Percentiles rank a stretch among this genome's conserved stretches.
Conservation (phyloP, 495 filamentous ascomycete species). For the Monascus purpureus region DNA sequence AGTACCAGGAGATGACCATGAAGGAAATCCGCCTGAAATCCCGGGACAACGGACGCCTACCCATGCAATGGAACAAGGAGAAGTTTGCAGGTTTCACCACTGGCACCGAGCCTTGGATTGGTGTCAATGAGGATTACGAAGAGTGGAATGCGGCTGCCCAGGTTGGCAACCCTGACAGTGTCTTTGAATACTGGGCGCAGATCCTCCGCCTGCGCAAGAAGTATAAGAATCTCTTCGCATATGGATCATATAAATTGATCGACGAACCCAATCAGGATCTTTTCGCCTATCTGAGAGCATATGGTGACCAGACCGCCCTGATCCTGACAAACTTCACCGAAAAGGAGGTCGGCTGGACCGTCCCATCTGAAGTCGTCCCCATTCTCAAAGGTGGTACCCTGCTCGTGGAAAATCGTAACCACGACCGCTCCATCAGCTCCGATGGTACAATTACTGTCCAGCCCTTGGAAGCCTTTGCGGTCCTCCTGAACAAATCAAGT, state of each 20-base stretch:
- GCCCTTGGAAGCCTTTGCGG: slow-evolving; percentile 26
- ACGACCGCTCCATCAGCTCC: slow-evolving; percentile 12
- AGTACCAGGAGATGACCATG: slow-evolving; percentile 18
- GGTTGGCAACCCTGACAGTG: slow-evolving; percentile 10
- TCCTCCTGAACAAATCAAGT: slow-evolving; percentile 16
- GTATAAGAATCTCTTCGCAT: slow-evolving; percentile 43
- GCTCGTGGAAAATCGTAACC: slow-evolving; percentile 17
- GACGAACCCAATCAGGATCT: slow-evolving; percentile 28
- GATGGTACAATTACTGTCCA: slow-evolving; percentile 19
- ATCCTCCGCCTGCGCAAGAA: slow-evolving; percentile 39
- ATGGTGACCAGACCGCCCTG: slow-evolving; percentile 27
- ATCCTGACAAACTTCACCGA: slow-evolving; percentile 40
- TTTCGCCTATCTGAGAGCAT: slow-evolving; percentile 33
- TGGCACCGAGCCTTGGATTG: slow-evolving; percentile 36
- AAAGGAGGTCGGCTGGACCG: slow-evolving; percentile 23
- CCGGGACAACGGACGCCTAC: slow-evolving; percentile 32
- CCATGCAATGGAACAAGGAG: slow-evolving; percentile 29
- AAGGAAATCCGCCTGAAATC: slow-evolving; percentile 17
- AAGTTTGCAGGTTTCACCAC: slow-evolving; percentile 29
- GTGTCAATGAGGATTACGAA: slow-evolving; percentile 30
- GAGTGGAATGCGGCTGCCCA: slow-evolving; percentile 27
- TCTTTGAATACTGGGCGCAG: slow-evolving; percentile 33
- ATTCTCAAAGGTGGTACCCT: slow-evolving; percentile 26
- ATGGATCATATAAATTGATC: slow-evolving; percentile 43
- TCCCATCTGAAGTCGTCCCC: slow-evolving; percentile 17